Base-by-base conservation (phyloP, 1,284 basidiomycete species). In the Naganishia cerealis region DNA sequence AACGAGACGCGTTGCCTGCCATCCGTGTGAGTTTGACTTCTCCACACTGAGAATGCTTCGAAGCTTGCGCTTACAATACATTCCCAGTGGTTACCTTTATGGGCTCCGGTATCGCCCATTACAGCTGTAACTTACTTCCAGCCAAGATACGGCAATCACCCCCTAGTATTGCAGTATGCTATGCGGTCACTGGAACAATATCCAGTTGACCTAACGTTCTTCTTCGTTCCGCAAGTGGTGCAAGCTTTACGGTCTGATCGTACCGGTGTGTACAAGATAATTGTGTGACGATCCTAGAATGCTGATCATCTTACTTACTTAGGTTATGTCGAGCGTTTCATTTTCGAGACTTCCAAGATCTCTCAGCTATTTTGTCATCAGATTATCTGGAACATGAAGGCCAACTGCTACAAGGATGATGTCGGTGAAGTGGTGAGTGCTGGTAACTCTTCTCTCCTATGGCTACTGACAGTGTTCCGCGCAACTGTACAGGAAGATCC, bases 341-440 rank as follows among this genome's bases (percentile, higher is more conserved):
- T 99, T 75, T 94, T 94, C 73, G 94, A 98, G 81, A 97, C 95
- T 0, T 91, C 94, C 13, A 95, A 94, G 81, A 93, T 99, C 71
- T 98, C 94, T 4, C 95, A 97, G 79, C 82, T 94, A 12, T 99
- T 99, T 84, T 99, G 96, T 77, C 96, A 99, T 79, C 96, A 99
- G 82, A 99, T 99, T 71, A 93, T 99, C 72, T 99, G 96, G 96
- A 99, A 99, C 80, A 99, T 99, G 96, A 96, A 96, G 77, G 96
- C 96, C 5, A 99, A 99, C 78, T 92, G 89, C 71, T 97, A 89
- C 80, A 92, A 90, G 75, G 96, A 95, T 75, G 96, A 99, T 75
- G 83, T 84, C 13, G 90, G 86, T 12, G 90, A 92, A 79, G 85
- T 89, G 71, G 92, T 92, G 74, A 71, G 88, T 82, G n/a, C 0